Evolutionary conservation across 495 filamentous ascomycete genomes (phyloP), one percentile per base, ranked within the genome.

Genomic region (Evernia prunastri): DNA sequence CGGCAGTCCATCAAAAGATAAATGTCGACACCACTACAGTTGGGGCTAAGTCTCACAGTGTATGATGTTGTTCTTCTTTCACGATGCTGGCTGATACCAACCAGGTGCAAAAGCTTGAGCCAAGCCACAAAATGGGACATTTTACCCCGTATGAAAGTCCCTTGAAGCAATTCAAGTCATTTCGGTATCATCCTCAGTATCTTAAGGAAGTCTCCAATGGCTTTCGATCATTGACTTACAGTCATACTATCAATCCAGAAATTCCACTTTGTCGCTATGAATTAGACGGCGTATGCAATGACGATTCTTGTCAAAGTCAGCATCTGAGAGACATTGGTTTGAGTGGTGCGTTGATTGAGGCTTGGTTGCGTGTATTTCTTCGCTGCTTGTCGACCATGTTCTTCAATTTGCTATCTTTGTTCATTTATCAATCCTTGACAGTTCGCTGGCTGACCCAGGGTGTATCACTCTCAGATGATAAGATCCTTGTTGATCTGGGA

Each of bases 191-290:
- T 74, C 89, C 89, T 31, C 78, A 83, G 39, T 97, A 84, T 76
- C 75, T 80, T 60, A 70, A 89, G 36, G 75, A 84, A 49, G 86
- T 94, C 65, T 71, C 86, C 60, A 86, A 84, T 69, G 92, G 92
- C 59, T 86, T 90, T 72, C 87, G 86, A 74, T 97, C 95, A 66
- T 78, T 95, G 81, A 97, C 90, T 53, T 97, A 92, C 78, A 97
- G 90, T 73, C 86, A 93, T 74, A 84, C 84, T 61, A 93, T 97
- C 72, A 82, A 97, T 71, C 77, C 88, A 10, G 79, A 83, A 67
- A 86, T 80, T 65, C 82, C 81, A 57, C 63, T 97, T 25, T 97
- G 94, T 73, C 85, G 80, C 3, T 87, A 80, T 69, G 91, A 95
- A 71, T 77, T 80, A 40, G 88, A 87, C 39, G 87, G 90, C 58